phyloP scores from a whole-genome alignment of 2,329 filamentous ascomycete species.

The Monosporascus sp. region DNA sequence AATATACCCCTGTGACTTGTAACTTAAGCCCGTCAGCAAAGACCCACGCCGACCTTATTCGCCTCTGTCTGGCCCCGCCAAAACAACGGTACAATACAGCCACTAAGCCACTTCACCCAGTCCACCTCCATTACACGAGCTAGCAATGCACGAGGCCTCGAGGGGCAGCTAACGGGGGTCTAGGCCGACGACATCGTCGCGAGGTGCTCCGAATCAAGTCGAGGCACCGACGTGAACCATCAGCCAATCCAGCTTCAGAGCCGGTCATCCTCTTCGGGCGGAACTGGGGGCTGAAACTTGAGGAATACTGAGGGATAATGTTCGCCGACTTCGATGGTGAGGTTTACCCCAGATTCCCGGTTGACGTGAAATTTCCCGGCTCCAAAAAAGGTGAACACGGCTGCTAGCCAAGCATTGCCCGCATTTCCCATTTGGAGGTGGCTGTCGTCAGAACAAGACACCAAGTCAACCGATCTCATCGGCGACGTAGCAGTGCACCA shows the following conservation, averaged over 20 bases:
- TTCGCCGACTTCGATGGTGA: no score
- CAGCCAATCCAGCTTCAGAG: not conserved
- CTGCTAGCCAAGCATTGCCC: not conserved
- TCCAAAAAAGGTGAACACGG: no score
- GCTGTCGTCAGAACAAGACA: no score
- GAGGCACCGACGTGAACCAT: not conserved
- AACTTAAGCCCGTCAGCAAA: no score
- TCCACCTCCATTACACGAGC: not conserved
- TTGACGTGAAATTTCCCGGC: not conserved
- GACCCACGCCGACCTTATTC: no score
- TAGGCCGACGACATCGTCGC: not conserved
- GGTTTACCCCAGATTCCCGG: not conserved
- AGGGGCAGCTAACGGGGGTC: not conserved
- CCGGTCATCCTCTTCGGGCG: not conserved
- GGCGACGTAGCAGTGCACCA: no score
- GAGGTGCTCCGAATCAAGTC: not conserved
- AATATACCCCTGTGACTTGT: no score
- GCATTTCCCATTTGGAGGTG: constrained; percentile 9
- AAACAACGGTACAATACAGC: no score
- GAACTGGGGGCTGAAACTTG: not conserved
- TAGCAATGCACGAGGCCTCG: not conserved
- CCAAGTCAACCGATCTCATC: no score
- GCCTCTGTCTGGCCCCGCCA: no score
- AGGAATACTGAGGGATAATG: not conserved
- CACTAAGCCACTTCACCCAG: not conserved